A percentile compares a stretch with the other conserved stretches of the same genome.
These are phyloP conservation scores for Raffaelea deltoideospora DNA, from an alignment of 2,329 filamentous ascomycete genomes.

Conservation along the genomic window DNA sequence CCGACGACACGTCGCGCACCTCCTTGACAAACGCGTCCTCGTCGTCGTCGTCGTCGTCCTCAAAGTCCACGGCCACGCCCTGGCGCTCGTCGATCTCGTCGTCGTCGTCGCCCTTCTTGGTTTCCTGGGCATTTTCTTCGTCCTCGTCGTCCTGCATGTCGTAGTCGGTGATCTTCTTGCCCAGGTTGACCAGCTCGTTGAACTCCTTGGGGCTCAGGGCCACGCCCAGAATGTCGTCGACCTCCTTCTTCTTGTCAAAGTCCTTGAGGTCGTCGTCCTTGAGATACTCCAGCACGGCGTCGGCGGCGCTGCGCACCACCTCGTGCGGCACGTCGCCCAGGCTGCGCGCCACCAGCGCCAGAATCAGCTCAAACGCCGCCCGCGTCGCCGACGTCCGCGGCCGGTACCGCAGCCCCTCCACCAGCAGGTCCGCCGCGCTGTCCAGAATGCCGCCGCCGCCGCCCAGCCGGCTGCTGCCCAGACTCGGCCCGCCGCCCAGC, in stretches of 20 bases:
- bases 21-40: conserved; percentile 67
- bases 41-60: conserved; percentile 83
- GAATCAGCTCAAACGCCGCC: conserved; percentile 85
- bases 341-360: conserved; percentile 75
- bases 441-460: background rate
- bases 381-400: conserved; percentile 83
- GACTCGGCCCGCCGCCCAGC: conserved; percentile 57
- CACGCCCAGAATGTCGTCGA: conserved; percentile 82
- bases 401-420: conserved; percentile 85
- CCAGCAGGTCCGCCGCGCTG: conserved; percentile 54
- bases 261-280: conserved; percentile 96
- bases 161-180: conserved; percentile 98
- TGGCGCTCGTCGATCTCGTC: conserved; percentile 84
- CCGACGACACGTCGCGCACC: conserved; percentile 75
- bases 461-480: conserved; percentile 39
- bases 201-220: conserved; percentile 79
- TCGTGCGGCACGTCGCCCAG: conserved; percentile 89
- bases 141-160: conserved; percentile 93
- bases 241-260: conserved; percentile 94
- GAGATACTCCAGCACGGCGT: conserved; percentile 76
- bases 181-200: conserved; percentile 88
- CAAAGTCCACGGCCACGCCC: conserved; percentile 94
- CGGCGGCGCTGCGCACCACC: conserved; percentile 83
- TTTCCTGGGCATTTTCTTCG: conserved; percentile 31
- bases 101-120: conserved; percentile 45